Evolutionary conservation across 352 stramenopile genomes (phyloP), one percentile per base, ranked within the genome.

Genomic region (Bremia lactucae): DNA sequence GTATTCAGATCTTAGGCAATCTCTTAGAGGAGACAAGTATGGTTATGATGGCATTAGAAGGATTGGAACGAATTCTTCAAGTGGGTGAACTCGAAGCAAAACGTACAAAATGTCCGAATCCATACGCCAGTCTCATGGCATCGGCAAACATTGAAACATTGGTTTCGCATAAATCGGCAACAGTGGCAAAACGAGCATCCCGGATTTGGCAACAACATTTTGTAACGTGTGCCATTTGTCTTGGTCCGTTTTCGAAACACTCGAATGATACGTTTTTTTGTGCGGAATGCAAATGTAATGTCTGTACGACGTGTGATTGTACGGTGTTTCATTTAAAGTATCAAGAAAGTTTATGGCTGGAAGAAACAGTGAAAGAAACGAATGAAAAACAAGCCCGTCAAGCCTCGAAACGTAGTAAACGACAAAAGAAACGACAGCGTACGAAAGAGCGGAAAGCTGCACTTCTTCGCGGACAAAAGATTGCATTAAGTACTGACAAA

Each of bases 31-130:
- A 98, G 63, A 92, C 87, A 18, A 97, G 74, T 55, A 98, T 98
- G 95, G 94, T 98, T 35, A 97, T 98, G 89, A 98, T 98, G 95
- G 95, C 95, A 25, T 62, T 98, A 34, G 95, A 98, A 72, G 95
- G 95, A 19, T 72, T 98, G 31, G 95, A 98, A 57, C 67, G 94
- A 45, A 96, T 98, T 43, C 63, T 98, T 46, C 93, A 98, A 65
- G 94, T 97, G 0, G 84, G 96, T 44, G 92, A 95, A 20, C 60
- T 89, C 36, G 74, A 92, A 61, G 72, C 81, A 44, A 84, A 94
- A 70, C 65, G 81, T 41, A 83, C 72, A 38, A 73, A 87, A 38
- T 57, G 73, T 4, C 74, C 78, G 13, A 96, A 96, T 72, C 80
- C 85, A 42, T 95, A 96, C 57, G 83, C 85, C 35, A 79, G 71